These are phyloP conservation scores for Phytophthora cryptogea DNA, from an alignment of 352 stramenopile genomes.

Conservation along the genomic window DNA sequence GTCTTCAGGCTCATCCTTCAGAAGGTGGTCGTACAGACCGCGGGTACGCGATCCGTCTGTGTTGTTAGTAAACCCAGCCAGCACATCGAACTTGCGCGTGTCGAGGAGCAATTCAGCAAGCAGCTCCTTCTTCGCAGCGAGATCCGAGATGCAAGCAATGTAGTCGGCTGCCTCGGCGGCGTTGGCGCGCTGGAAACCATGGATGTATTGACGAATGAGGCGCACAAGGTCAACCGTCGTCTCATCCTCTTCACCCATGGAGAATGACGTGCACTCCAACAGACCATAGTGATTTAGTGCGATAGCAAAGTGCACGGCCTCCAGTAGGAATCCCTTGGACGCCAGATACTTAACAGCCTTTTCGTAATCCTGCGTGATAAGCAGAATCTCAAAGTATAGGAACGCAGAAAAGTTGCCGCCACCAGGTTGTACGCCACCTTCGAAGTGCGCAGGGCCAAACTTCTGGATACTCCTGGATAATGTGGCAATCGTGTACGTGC, in stretches of 20 bases:
- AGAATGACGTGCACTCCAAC: conserved; percentile 61
- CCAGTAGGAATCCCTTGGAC: conserved; percentile 73
- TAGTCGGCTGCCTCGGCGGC: conserved; percentile 82
- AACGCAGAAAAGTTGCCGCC: conserved; percentile 60
- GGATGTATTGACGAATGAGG: conserved; percentile 84
- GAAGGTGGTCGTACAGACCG: conserved; percentile 70
- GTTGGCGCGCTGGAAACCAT: conserved; percentile 82
- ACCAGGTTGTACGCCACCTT: conserved; percentile 42
- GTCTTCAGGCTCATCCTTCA: conserved; percentile 74
- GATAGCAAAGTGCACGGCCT: conserved; percentile 83
- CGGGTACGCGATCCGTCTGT: conserved; percentile 83
- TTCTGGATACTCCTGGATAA: conserved; percentile 77
- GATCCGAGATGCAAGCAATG: conserved; percentile 69
- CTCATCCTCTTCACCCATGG: conserved; percentile 65
- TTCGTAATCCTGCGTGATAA: conserved; percentile 83
- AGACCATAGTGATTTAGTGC: conserved; percentile 82
- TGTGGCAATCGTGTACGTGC: conserved; percentile 63
- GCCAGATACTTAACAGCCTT: conserved; percentile 82
- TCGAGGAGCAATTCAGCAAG: conserved; percentile 78
- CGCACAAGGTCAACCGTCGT: conserved; percentile 66
- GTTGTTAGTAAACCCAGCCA: conserved; percentile 83
- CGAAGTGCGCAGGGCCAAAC: conserved; percentile 77
- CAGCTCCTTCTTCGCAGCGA: conserved; percentile 69
- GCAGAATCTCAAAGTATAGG: conserved; percentile 81
- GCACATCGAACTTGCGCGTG: conserved; percentile 78